phyloP scores from a whole-genome alignment of 352 stramenopile genomes.

The Phytopythium litorale region DNA sequence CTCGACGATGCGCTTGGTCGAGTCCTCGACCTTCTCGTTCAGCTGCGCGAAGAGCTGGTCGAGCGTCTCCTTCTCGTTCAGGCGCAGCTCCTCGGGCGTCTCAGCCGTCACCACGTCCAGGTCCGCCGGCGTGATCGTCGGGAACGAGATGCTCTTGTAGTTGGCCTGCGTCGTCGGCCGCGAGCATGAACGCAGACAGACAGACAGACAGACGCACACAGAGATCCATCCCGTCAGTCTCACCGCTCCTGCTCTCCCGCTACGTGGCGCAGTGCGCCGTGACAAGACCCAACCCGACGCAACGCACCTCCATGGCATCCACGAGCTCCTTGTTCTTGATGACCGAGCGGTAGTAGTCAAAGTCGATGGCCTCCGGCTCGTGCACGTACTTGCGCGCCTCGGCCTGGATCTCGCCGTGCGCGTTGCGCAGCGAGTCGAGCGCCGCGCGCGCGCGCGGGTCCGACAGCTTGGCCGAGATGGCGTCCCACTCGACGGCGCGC shows the following conservation, averaged over 20 bases:
- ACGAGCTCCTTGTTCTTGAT: constrained; percentile 89
- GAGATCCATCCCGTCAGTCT: too few relatives aligned
- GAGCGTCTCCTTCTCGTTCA: constrained; percentile 81
- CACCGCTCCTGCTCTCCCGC: too few relatives aligned
- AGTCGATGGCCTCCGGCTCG: constrained; percentile 82
- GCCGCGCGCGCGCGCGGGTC: constrained; percentile 72
- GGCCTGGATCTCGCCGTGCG: constrained; percentile 73
- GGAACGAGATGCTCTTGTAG: constrained; percentile 85
- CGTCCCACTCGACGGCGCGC: constrained; percentile 64
- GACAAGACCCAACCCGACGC: too few relatives aligned
- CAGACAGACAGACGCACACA: too few relatives aligned
- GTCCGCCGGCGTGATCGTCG: constrained; percentile 70
- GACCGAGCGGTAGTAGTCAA: constrained; percentile 82
- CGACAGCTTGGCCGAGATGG: constrained; percentile 69
- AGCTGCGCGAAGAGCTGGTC: constrained; percentile 73
- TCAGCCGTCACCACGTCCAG: constrained; percentile 53
- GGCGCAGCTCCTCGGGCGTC: constrained; percentile 43
- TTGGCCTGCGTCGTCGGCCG: constrained; percentile 24
- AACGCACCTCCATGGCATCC: constrained; percentile 54
- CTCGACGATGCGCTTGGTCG: constrained; percentile 82
- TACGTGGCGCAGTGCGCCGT: too few relatives aligned
- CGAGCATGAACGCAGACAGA: too few relatives aligned
- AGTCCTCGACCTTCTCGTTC: constrained; percentile 82
- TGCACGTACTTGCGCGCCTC: constrained; percentile 70
- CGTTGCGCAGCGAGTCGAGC: constrained; percentile 72